Evolutionary conservation across 2,329 filamentous ascomycete species (phyloP), one percentile per base, ranked within the genome.

Genomic region (Stachybotrys chlorohalonatus): DNA sequence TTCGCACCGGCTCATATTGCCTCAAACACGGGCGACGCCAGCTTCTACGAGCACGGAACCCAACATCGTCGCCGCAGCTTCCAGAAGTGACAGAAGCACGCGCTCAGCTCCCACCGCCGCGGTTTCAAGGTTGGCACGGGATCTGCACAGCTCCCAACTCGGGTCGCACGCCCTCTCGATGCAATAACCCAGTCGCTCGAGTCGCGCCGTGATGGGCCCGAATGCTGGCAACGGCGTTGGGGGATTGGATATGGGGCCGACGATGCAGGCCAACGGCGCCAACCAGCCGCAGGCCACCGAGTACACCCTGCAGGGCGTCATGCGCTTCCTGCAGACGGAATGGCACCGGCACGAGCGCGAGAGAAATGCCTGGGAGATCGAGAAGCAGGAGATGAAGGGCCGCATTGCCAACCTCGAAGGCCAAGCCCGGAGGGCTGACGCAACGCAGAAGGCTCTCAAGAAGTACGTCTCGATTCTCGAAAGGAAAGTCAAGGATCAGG

Each of bases 311-410:
- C 81, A 84, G 71, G 81, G 94, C 68, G 94, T 99, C 45, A 99
- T 99, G 94, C 92, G 94, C 72, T 99, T 99, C 71, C 84, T 99
- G 46, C 94, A 99, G 75, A 94, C 94, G 51, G 93, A 99, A 82
- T 99, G 94, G 94, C 94, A 99, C 73, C 87, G 90, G 62, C 93
- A 99, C 72, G 94, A 99, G 74, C 89, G 94, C 73, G 94, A 96
- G 68, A 85, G 94, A 64, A 99, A 99, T 74, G 87, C 91, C 45
- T 99, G 94, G 94, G 94, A 99, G 73, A 99, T 99, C 69, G 94
- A 99, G 73, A 87, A 91, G 68, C 94, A 95, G 65, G 94, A 99
- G 75, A 97, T 99, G 94, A 96, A 95, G 77, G 91, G 90, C 62
- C 86, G 95, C 66, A 96, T 99, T 74, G 93, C 93, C 52, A 88